phyloP scores from a whole-genome alignment of 441 rosid species.

The Gossypium schwendimanii region DNA sequence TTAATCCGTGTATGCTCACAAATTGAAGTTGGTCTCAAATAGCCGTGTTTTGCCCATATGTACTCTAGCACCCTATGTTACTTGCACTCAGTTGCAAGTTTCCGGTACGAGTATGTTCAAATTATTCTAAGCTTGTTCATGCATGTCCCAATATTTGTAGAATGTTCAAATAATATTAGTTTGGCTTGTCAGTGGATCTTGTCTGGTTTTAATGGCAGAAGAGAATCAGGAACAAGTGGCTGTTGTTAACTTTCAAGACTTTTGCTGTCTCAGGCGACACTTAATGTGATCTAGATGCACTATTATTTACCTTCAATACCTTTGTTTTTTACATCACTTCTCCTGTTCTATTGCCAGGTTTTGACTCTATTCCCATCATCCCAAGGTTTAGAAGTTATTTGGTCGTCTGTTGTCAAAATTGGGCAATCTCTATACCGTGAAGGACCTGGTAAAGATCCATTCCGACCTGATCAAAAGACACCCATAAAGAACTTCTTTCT shows the following conservation, averaged over 20 bases:
- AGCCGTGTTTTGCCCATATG: background rate
- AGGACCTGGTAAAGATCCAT: constrained; percentile 93
- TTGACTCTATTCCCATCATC: constrained; percentile 77
- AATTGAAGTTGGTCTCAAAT: background rate
- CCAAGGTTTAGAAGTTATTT: constrained; percentile 67
- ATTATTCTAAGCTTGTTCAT: no score
- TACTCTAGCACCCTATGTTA: background rate
- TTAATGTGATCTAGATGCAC: background rate
- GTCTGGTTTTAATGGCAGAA: no score
- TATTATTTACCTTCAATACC: background rate
- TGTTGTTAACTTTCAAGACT: no score
- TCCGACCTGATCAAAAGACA: constrained; percentile 92
- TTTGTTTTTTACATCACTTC: background rate
- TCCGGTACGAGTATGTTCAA: no score
- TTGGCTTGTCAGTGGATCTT: no score
- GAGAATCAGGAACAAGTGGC: no score
- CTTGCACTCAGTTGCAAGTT: background rate
- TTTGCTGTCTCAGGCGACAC: background rate
- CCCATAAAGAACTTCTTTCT: constrained; percentile 90
- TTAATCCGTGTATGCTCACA: background rate
- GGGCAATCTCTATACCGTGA: constrained; percentile 92
- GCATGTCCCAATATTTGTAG: no score
- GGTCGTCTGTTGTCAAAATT: constrained; percentile 94
- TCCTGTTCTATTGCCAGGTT: constrained; percentile 41
- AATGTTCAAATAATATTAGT: no score